Conservation (phyloP, 1,139 yeast genomes). For the Magnusiomyces sp. region DNA sequence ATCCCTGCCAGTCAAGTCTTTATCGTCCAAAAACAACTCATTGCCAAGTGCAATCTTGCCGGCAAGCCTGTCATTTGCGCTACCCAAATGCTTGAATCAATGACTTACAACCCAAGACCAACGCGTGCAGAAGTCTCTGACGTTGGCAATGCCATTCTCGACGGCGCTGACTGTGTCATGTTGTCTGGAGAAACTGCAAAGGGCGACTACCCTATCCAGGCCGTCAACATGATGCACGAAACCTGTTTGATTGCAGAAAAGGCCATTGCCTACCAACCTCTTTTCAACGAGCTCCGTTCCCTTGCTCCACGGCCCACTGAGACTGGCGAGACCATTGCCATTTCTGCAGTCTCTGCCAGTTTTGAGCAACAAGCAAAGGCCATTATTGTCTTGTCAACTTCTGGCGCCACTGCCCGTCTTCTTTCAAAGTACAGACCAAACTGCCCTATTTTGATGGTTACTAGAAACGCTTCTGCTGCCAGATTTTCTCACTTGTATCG, state of each 20-base stretch:
- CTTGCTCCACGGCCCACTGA: constrained; percentile 84
- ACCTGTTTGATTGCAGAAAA: constrained; percentile 94
- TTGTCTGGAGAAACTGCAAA: constrained; percentile 99
- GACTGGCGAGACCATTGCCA: constrained; percentile 94
- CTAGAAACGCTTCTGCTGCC: constrained; percentile 89
- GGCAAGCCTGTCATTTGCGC: constrained; percentile 99
- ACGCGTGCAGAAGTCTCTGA: constrained; percentile 99
- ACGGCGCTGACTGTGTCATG: constrained; percentile 99
- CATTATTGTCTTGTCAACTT: constrained; percentile 88
- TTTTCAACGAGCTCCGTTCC: constrained; percentile 82
- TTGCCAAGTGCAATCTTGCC: constrained; percentile 97
- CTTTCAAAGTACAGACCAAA: constrained; percentile 96
- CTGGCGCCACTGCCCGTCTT: constrained; percentile 92
- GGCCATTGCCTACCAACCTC: constrained; percentile 83
- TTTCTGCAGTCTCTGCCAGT: constrained; percentile 93
- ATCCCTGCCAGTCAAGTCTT: constrained; percentile 98
- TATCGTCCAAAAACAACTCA: constrained; percentile 96
- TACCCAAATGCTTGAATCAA: constrained; percentile 98
- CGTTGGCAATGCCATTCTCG: constrained; percentile 97
- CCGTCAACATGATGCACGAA: constrained; percentile 98
- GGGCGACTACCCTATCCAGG: constrained; percentile 96
- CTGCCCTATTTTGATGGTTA: constrained; percentile 96
- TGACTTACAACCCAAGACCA: constrained; percentile 99
- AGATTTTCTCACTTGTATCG: constrained; percentile 94
- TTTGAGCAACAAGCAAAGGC: constrained; percentile 97